phyloP scores from a whole-genome alignment of 768 basidiomycete species.

The Lepiota venenata region DNA sequence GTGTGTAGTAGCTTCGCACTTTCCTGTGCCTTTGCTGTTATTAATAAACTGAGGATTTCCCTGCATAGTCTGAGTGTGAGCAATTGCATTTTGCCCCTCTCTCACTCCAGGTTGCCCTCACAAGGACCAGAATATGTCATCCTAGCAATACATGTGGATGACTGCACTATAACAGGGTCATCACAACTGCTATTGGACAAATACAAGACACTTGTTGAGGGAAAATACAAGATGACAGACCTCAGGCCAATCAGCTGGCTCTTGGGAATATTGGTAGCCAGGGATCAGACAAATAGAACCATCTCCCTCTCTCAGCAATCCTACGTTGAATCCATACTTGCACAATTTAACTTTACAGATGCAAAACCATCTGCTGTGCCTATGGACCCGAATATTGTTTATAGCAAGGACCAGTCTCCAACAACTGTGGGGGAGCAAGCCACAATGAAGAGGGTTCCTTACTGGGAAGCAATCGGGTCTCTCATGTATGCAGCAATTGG shows the following conservation, averaged over 20 bases:
- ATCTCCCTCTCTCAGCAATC: conserved; percentile 25
- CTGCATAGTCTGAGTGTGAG: too few relatives aligned
- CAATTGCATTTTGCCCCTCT: too few relatives aligned
- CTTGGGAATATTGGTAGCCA: conserved; percentile 18
- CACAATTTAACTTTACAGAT: conserved; percentile 22
- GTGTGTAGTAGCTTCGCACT: too few relatives aligned
- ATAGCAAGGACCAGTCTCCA: conserved; percentile 18
- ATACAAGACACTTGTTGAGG: conserved; percentile 2
- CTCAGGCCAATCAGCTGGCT: conserved; percentile 22
- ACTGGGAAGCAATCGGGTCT: too few relatives aligned
- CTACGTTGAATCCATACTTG: conserved; percentile 30
- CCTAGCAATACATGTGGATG: conserved; percentile 8
- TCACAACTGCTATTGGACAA: conserved; percentile 8
- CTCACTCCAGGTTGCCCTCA: too few relatives aligned
- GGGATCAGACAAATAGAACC: conserved; percentile 14
- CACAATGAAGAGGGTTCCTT: too few relatives aligned
- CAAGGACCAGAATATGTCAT: conserved; percentile 11
- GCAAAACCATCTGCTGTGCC: conserved; percentile 23
- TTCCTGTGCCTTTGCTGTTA: too few relatives aligned
- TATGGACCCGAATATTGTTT: conserved; percentile 19
- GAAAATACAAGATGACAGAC: conserved; percentile 19
- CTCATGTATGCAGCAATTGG: conserved; percentile 13
- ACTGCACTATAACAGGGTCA: too few relatives aligned
- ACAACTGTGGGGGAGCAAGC: not conserved
- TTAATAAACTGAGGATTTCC: too few relatives aligned